Base-by-base conservation (phyloP, 176 grass and related monocot species). In the Phoenix dactylifera region DNA sequence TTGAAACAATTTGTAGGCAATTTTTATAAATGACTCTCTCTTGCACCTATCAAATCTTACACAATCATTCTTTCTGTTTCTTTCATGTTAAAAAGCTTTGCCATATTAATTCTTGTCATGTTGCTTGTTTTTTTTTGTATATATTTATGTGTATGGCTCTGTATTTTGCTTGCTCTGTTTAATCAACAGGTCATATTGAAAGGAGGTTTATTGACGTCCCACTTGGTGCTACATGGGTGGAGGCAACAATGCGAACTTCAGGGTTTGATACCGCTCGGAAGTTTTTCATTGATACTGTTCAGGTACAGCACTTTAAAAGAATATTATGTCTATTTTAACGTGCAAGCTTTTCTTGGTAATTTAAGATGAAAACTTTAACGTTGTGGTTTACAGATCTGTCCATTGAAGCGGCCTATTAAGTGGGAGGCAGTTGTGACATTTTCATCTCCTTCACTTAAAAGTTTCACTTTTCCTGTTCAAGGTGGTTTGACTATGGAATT, bases 201-300 rank as follows among this genome's bases (percentile, higher is more conserved):
- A 97, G 87, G 67, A 91, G 81, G 64, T 97, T 91, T 76, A 91
- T 97, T 65, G 78, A 88, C 74, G 92, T 97, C 32, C 92, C 92
- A 62, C 57, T 85, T 76, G 92, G 92, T 59, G 84, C 92, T 73
- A 89, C 92, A 18, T 97, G 92, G 92, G 84, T 67, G 26, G 81
- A 97, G 85, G 78, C 85, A 75, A 91, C 92, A 64, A 91, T 97
- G 87, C 81, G 81, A 55, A 67, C 87, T 60, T 80, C 78, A 72
- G 81, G 81, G 70, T 85, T 97, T 75, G 92, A 97, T 82, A 97
- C 92, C 67, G 70, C 92, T 59, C 77, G 92, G 77, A 85, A 72
- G 68, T 97, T 97, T 81, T 91, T 82, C 71, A 68, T 97, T 72
- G 87, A 97, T 63, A 77, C 83, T 74, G 77, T 96, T 85, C 91